A percentile compares a stretch with the other conserved stretches of the same genome.
These are phyloP conservation scores for Globisporangium radiosum DNA, from an alignment of 352 stramenopile species.

Conservation along the genomic window DNA sequence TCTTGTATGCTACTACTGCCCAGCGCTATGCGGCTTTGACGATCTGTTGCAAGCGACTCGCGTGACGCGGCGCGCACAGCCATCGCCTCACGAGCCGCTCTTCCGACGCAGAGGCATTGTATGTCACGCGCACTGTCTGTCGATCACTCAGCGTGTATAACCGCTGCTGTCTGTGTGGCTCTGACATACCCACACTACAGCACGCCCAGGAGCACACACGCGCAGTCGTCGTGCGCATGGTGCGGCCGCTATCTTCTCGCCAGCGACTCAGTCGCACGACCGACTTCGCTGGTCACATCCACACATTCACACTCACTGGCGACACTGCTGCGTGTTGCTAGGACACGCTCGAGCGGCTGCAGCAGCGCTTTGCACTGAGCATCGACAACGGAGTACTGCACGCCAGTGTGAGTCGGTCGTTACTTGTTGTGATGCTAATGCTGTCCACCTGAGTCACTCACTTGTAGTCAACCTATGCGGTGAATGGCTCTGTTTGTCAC, in stretches of 20 bases:
- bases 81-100: not conserved
- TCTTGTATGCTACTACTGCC: not conserved
- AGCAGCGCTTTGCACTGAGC: slow-evolving; percentile 20
- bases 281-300: no score
- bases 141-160: slow-evolving; percentile 4
- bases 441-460: not conserved
- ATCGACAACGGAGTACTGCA: slow-evolving; percentile 17
- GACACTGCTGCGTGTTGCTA: not conserved
- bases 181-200: slow-evolving; percentile 5
- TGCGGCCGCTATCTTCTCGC: not conserved
- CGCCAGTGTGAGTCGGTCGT: slow-evolving; percentile 8
- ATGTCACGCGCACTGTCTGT: not conserved
- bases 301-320: no score
- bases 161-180: no score
- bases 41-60: slow-evolving; percentile 22
- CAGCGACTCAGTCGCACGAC: no score
- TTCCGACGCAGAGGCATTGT: slow-evolving; percentile 33
- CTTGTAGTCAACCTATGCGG: not conserved
- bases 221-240: slow-evolving; percentile 25
- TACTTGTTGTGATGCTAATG: not conserved
- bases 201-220: slow-evolving; percentile 30
- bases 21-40: slow-evolving; percentile 56
- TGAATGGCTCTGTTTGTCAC: no score
- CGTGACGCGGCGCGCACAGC: not conserved
- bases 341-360: slow-evolving; percentile 11